These are phyloP conservation scores for Thalia dealbata DNA, from an alignment of 176 grass and related monocot genomes.

Conservation along the genomic window DNA sequence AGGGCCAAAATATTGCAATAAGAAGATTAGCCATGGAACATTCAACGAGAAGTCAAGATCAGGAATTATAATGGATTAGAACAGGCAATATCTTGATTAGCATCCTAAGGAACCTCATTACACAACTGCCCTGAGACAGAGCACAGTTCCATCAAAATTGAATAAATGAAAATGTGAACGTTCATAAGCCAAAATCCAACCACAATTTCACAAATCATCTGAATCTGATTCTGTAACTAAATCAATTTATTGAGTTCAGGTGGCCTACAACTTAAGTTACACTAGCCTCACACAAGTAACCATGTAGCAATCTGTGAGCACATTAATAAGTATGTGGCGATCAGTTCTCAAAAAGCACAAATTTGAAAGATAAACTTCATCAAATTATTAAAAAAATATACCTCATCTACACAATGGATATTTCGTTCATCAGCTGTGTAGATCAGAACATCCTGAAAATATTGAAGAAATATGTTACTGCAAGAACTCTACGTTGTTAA, in stretches of 20 bases:
- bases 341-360: neutral
- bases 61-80: neutral
- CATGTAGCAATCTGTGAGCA: neutral
- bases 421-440: constrained; percentile 76
- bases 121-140: neutral
- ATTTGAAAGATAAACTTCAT: neutral
- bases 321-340: neutral
- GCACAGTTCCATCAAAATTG: neutral
- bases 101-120: neutral
- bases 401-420: constrained; percentile 84
- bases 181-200: neutral
- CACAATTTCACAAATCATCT: neutral
- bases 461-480: neutral
- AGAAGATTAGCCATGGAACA: neutral
- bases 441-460: constrained; percentile 72
- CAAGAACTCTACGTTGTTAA: constrained; percentile 5
- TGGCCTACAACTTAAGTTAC: neutral
- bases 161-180: neutral
- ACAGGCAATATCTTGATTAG: neutral
- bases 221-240: neutral
- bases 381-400: constrained; percentile 11
- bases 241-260: neutral
- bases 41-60: neutral
- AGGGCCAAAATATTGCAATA: no score
- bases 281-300: neutral